A percentile compares a stretch with the other conserved stretches of the same genome.
Conservation (phyloP, 176 grass and related monocot genomes). For the Raddia guianensis region DNA sequence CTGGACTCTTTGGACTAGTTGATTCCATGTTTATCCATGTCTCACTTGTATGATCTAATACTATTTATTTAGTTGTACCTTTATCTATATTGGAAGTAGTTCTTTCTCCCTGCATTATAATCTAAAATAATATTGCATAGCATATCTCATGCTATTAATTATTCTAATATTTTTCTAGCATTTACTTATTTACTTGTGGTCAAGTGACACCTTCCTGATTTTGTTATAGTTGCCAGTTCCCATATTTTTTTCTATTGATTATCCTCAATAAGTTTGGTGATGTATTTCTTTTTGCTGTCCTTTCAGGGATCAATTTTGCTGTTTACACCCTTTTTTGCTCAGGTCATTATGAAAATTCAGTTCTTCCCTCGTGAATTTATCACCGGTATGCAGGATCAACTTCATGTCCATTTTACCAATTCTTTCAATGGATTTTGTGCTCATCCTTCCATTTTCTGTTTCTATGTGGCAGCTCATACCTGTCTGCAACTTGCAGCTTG, state of each 20-base stretch:
- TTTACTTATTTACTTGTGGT: conserved; percentile 15
- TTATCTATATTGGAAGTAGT: conserved; percentile 9
- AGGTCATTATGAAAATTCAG: conserved; percentile 69
- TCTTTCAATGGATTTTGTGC: conserved; percentile 12
- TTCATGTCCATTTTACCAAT: conserved; percentile 15
- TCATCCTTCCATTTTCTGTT: conserved; percentile 16
- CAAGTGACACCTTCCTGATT: conserved; percentile 33
- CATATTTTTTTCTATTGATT: conserved; percentile 9
- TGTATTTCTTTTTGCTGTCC: conserved; percentile 26
- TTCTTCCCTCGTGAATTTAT: conserved; percentile 82
- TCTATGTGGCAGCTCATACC: conserved; percentile 34
- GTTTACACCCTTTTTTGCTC: conserved; percentile 72
- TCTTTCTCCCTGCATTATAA: conserved; percentile 29
- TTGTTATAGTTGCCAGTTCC: conserved; percentile 25
- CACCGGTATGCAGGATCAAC: conserved; percentile 63
- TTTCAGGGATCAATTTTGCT: conserved; percentile 81
- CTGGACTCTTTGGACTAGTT: conserved; percentile 86
- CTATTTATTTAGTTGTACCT: conserved; percentile 23
- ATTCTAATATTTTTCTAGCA: neutral
- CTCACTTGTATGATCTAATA: conserved; percentile 50
- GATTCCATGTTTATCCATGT: conserved; percentile 44
- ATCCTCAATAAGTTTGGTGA: conserved; percentile 26
- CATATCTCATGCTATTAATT: conserved; percentile 13
- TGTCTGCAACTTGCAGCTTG: conserved; percentile 35
- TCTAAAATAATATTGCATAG: conserved; percentile 2